A percentile compares a stretch with the other conserved stretches of the same genome.
phyloP scores from a whole-genome alignment of 768 basidiomycete species.

The Clavulina sp. region DNA sequence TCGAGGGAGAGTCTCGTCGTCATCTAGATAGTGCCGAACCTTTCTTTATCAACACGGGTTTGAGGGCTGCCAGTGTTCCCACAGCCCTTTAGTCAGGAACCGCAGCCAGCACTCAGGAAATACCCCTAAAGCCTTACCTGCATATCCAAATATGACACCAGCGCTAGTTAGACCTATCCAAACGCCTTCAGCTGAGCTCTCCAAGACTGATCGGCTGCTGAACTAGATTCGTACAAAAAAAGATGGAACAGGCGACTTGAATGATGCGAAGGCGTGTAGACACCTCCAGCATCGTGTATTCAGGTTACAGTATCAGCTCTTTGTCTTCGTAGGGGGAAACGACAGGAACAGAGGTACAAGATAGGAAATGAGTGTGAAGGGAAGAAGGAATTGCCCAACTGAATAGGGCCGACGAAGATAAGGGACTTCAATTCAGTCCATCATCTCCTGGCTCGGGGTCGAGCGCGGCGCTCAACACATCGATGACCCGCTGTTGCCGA shows the following conservation, averaged over 20 bases:
- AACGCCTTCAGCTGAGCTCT: not conserved
- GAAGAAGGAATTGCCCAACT: not conserved
- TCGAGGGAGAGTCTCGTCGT: not conserved
- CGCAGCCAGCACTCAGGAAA: not conserved
- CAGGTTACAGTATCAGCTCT: no score
- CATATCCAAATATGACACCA: conserved; percentile 20
- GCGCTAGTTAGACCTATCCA: conserved; percentile 14
- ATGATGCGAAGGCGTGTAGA: not conserved
- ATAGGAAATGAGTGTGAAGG: not conserved
- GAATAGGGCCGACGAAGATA: not conserved
- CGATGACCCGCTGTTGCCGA: conserved; percentile 55
- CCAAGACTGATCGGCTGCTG: not conserved
- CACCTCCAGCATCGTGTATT: no score
- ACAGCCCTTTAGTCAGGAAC: not conserved
- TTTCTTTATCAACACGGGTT: conserved; percentile 19
- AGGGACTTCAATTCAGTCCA: not conserved
- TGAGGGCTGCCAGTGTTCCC: conserved; percentile 20
- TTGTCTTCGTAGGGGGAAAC: no score
- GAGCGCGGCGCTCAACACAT: conserved; percentile 22
- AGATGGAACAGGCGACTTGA: conserved; percentile 9
- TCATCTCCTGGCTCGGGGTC: not conserved
- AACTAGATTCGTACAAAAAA: conserved; percentile 9
- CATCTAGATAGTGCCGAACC: no score
- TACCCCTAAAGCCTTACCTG: conserved; percentile 7
- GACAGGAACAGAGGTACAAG: not conserved